These are phyloP conservation scores for Botrytis aclada DNA, from an alignment of 2,329 filamentous ascomycete genomes.

Conservation along the genomic window DNA sequence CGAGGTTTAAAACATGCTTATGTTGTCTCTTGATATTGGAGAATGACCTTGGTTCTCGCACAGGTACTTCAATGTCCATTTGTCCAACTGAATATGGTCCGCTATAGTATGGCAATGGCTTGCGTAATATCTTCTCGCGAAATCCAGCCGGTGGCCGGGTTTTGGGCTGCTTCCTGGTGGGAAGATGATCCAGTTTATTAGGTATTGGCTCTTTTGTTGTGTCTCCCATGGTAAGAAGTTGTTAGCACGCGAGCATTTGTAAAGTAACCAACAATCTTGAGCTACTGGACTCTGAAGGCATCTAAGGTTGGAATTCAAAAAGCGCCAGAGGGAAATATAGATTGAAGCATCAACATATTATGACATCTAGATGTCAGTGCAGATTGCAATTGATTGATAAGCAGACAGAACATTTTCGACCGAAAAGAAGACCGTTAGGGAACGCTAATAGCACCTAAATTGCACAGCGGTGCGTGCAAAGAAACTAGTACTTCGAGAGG, in stretches of 20 bases:
- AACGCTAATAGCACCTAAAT: neutral
- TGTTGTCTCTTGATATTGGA: constrained; percentile 49
- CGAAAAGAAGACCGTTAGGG: neutral
- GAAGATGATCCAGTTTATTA: constrained; percentile 1
- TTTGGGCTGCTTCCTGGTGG: constrained; percentile 39
- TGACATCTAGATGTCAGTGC: neutral
- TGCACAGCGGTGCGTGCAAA: neutral
- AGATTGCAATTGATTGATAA: neutral
- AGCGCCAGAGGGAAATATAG: neutral
- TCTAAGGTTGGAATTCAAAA: neutral
- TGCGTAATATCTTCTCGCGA: constrained; percentile 48
- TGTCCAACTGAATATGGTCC: constrained; percentile 51
- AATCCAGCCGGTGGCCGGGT: constrained; percentile 45
- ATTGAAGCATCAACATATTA: neutral
- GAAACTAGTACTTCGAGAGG: neutral
- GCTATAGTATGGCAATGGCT: constrained; percentile 47
- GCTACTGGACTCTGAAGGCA: neutral
- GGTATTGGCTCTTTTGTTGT: neutral
- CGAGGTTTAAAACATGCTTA: constrained; percentile 48
- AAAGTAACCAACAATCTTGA: neutral
- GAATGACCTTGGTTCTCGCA: constrained; percentile 45
- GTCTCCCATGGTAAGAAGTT: neutral
- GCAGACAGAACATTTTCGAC: neutral
- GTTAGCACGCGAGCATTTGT: neutral
- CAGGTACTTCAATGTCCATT: constrained; percentile 56